phyloP scores from a whole-genome alignment of 176 grass and related monocot genomes.

The Calamus simplicifolius region DNA sequence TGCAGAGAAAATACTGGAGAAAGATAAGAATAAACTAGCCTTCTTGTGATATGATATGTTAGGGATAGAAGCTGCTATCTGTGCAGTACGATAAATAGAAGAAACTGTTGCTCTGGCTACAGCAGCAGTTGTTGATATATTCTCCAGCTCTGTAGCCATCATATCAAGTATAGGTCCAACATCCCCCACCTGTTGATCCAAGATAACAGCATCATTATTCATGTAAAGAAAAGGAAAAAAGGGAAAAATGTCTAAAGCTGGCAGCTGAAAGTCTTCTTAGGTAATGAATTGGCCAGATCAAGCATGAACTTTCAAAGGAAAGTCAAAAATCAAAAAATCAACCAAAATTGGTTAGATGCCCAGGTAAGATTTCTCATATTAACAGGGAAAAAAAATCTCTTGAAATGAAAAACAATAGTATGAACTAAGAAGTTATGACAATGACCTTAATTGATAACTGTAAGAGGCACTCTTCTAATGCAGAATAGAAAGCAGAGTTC shows the following conservation, averaged over 20 bases:
- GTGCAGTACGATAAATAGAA: slow-evolving; percentile 70
- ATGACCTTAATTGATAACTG: slow-evolving; percentile 70
- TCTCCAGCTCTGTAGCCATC: slow-evolving; percentile 78
- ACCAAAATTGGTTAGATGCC: too few species aligned
- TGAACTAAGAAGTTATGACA: neutral
- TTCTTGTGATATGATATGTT: slow-evolving; percentile 79
- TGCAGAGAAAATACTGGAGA: neutral
- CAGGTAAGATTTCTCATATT: too few species aligned
- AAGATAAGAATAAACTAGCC: slow-evolving; percentile 31
- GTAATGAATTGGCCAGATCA: too few species aligned
- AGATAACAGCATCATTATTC: neutral
- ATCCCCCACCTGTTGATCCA: slow-evolving; percentile 71
- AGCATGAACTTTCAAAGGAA: too few species aligned
- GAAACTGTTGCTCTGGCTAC: slow-evolving; percentile 65
- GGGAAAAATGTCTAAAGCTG: too few species aligned
- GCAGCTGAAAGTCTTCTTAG: too few species aligned
- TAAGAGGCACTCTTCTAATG: slow-evolving; percentile 77
- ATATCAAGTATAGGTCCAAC: slow-evolving; percentile 89
- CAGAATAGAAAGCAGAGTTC: slow-evolving; percentile 57
- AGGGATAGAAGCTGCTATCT: slow-evolving; percentile 72
- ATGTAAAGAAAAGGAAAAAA: too few species aligned
- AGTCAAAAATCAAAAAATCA: too few species aligned
- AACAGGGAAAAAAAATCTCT: too few species aligned
- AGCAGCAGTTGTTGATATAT: slow-evolving; percentile 50
- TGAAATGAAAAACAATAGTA: too few species aligned